These are phyloP conservation scores for Nannochloropsis gaditana DNA, from an alignment of 108 stramenopile species.

Conservation along the genomic window DNA sequence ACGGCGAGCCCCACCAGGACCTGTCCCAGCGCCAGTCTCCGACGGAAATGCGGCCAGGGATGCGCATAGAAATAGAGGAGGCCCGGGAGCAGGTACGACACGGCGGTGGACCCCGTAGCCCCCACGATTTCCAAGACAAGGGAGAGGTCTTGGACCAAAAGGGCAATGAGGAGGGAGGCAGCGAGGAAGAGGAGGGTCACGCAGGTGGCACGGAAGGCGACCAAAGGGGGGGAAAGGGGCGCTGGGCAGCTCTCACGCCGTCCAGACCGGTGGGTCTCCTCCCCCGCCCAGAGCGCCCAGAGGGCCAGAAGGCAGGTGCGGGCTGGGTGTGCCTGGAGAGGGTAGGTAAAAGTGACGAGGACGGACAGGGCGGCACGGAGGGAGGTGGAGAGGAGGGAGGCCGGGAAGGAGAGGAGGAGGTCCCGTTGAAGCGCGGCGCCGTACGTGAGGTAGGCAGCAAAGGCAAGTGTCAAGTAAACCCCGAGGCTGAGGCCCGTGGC, in stretches of 20 bases:
- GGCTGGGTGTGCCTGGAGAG: slow-evolving; percentile 60
- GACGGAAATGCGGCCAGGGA: slow-evolving; percentile 25
- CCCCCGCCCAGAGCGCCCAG: background rate
- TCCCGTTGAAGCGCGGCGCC: slow-evolving; percentile 59
- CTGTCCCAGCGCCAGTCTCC: slow-evolving; percentile 48
- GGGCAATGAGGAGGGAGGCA: background rate
- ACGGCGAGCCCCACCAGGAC: slow-evolving; percentile 50
- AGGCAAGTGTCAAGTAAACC: slow-evolving; percentile 57
- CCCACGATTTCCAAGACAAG: slow-evolving; percentile 53
- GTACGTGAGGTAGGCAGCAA: slow-evolving; percentile 62
- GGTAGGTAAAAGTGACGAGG: slow-evolving; percentile 61
- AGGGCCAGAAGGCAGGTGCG: slow-evolving; percentile 51
- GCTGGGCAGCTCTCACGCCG: background rate
- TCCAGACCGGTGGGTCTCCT: background rate
- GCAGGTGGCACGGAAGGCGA: background rate
- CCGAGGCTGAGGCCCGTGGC: slow-evolving; percentile 55
- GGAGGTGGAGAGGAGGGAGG: slow-evolving; percentile 53
- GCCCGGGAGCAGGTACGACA: slow-evolving; percentile 65
- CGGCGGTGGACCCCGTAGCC: slow-evolving; percentile 64
- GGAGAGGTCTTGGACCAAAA: slow-evolving; percentile 17
- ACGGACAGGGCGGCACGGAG: slow-evolving; percentile 60
- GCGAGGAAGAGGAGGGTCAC: background rate
- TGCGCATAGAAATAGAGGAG: slow-evolving; percentile 57
- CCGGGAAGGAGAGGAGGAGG: slow-evolving; percentile 63
- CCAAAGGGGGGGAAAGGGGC: background rate